Conservation (phyloP, 306 rosid species). For the Trifolium subterraneum region DNA sequence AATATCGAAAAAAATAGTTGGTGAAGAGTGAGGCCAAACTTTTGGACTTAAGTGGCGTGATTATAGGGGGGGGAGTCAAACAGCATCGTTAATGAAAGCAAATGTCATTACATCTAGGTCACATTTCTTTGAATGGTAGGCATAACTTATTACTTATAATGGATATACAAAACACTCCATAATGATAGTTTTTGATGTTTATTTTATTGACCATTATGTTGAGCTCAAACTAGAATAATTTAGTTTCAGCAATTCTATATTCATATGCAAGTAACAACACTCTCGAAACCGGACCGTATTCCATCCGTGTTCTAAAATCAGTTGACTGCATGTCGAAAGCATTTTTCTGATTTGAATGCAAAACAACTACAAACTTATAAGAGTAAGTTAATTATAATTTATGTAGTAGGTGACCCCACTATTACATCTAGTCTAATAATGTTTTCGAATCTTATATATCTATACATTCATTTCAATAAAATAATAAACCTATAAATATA, state of each 20-base stretch:
- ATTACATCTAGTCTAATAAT: conserved; percentile 1
- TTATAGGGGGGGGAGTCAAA: not conserved
- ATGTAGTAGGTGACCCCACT: not conserved
- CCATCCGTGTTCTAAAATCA: not conserved
- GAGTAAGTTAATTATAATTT: not conserved
- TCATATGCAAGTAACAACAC: not conserved
- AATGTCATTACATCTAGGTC: not conserved
- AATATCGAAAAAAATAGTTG: conserved; percentile 2
- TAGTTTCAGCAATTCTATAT: no score
- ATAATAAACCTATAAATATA: not conserved
- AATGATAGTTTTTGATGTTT: conserved; percentile 6
- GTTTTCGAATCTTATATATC: not conserved
- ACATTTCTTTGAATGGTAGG: not conserved
- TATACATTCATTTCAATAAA: conserved; percentile 1
- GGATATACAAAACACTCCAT: conserved; percentile 6
- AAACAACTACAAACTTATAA: not conserved
- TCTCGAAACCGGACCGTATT: conserved; percentile 10
- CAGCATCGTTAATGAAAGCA: conserved; percentile 6
- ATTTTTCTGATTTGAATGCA: conserved; percentile 1
- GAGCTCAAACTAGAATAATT: not conserved
- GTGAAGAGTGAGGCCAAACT: not conserved
- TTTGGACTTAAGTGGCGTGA: conserved; percentile 5
- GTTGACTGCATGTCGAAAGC: not conserved
- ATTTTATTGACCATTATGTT: not conserved
- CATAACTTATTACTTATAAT: conserved; percentile 11